A percentile compares a stretch with the other conserved stretches of the same genome.
These are phyloP conservation scores for Spirogloea muscicola DNA, from an alignment of 139 green algal genomes.

Conservation along the genomic window DNA sequence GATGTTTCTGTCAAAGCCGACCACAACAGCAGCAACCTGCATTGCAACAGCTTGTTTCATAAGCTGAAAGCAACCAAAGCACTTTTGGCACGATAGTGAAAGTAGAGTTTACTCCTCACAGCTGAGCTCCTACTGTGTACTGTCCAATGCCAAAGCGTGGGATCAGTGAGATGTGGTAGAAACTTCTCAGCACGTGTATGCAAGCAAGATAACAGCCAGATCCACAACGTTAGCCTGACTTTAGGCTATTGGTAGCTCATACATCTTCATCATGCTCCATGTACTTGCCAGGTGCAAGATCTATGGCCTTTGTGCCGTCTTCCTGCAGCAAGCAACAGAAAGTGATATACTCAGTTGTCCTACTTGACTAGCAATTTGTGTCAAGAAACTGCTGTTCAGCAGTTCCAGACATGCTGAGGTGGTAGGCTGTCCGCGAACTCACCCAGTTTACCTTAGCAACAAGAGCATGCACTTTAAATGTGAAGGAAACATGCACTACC, in stretches of 20 bases:
- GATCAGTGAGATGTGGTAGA: too few relatives aligned
- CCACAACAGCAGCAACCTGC: conserved; percentile 89
- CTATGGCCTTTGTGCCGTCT: conserved; percentile 81
- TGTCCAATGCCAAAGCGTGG: too few relatives aligned
- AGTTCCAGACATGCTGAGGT: too few relatives aligned
- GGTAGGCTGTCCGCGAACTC: too few relatives aligned
- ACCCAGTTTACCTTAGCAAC: too few relatives aligned
- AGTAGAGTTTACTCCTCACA: not conserved
- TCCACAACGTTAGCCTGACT: not conserved
- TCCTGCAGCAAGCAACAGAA: conserved; percentile 28
- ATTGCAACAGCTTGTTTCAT: too few relatives aligned
- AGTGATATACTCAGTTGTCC: not conserved
- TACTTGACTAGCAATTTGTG: too few relatives aligned
- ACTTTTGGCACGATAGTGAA: not conserved
- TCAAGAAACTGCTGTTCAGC: too few relatives aligned
- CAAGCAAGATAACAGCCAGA: not conserved
- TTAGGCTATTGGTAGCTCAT: conserved; percentile 54
- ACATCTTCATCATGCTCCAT: conserved; percentile 90
- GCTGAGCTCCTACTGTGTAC: not conserved
- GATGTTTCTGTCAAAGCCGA: conserved; percentile 96
- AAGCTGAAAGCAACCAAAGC: too few relatives aligned
- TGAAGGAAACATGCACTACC: too few relatives aligned
- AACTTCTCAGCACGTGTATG: too few relatives aligned
- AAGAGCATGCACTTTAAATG: too few relatives aligned
- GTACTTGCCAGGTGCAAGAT: conserved; percentile 71